Conservation (phyloP, 139 green algal species). For the Pseudopediastrum boryanum region DNA sequence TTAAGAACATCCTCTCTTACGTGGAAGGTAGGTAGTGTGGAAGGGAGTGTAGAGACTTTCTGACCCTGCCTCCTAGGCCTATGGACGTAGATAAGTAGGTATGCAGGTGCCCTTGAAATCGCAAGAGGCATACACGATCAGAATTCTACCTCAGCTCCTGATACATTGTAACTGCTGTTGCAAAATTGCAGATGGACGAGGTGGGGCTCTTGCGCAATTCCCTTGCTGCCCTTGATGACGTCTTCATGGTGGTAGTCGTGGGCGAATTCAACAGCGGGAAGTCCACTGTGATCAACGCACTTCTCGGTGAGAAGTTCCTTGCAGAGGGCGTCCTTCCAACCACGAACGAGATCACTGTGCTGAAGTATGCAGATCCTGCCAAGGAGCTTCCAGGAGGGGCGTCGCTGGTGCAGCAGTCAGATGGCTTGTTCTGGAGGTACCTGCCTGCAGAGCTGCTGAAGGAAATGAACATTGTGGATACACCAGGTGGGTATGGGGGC, state of each 20-base stretch:
- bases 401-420: slow-evolving; percentile 62
- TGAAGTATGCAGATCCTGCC: slow-evolving; percentile 55
- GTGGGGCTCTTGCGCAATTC: slow-evolving; percentile 60
- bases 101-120: no score
- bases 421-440: slow-evolving; percentile 85
- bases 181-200: slow-evolving; percentile 55
- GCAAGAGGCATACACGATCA: no score
- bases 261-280: slow-evolving; percentile 95
- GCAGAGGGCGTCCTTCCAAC: slow-evolving; percentile 95
- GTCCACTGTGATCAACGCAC: slow-evolving; percentile 92
- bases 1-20: no score
- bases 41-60: no score
- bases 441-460: slow-evolving; percentile 76
- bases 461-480: slow-evolving; percentile 96
- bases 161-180: no score
- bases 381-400: slow-evolving; percentile 44
- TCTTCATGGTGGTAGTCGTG: slow-evolving; percentile 96
- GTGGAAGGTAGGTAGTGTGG: no score
- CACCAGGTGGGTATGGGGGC: slow-evolving; percentile 54
- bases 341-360: slow-evolving; percentile 98
- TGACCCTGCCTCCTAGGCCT: no score
- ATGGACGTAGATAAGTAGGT: no score
- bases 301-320: slow-evolving; percentile 85
- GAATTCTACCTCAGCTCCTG: no score
- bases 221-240: slow-evolving; percentile 80